Base-by-base conservation (phyloP, 73 alveolate species). In the Paraurostyla sp. region DNA sequence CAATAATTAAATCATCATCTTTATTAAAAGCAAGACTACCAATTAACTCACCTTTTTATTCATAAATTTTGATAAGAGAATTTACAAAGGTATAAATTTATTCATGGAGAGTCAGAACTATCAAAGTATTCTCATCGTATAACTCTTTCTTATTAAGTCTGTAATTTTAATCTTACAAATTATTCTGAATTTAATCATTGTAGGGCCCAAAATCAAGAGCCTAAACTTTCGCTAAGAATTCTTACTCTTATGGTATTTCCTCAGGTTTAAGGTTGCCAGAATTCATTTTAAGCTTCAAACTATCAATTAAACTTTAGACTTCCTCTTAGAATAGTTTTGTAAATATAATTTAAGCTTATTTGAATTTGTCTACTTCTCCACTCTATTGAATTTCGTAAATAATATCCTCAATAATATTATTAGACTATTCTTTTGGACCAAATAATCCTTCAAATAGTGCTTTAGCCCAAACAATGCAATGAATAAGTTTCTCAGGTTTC, bases 381-480 rank as follows among this genome's bases (percentile, higher is more conserved):
- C n/a, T n/a, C n/a, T n/a, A n/a, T n/a, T n/a, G n/a, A n/a, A n/a
- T n/a, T n/a, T n/a, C n/a, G n/a, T n/a, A n/a, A n/a, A 62, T 68
- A 13, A 80, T 83, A 41, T 87, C 95, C 13, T 83, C 90, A 30
- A 95, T 93, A 85, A 80, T 93, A 63, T 95, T 84, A 73, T 91
- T 60, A 22, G 91, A 76, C 42, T 92, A 89, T 29, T 92, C 95
- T 42, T 73, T 68, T 0, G 90, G 87, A 18, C 98, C 97, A 80
- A 98, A 98, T 56, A 97, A 76, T 43, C 96, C 97, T 30, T 96
- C 98, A 75, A 95, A 93, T 29, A 97, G 96, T 41, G 87, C 90
- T 93, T 98, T 98, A 35, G 97, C 99, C 99, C 99, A 98, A 43
- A 96, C 98, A 11, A 98, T 93, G 93, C 99, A 97, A 80, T 98